These are phyloP conservation scores for Beta corolliflora DNA, from an alignment of 179 eudicot species.

Conservation along the genomic window DNA sequence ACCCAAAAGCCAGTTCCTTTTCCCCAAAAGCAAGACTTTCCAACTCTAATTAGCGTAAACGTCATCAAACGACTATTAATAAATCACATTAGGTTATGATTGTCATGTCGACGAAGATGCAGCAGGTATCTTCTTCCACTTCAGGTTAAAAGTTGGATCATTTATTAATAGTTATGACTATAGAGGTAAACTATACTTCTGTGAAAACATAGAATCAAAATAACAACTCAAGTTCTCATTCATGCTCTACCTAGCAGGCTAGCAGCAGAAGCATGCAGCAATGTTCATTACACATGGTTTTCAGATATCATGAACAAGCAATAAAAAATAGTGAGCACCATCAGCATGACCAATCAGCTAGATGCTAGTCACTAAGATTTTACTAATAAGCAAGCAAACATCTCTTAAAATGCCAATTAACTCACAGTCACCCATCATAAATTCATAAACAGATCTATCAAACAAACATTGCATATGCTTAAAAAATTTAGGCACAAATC, in stretches of 20 bases:
- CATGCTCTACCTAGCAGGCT: neutral
- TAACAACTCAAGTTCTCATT: neutral
- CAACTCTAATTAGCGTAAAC: constrained; percentile 1
- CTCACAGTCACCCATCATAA: neutral
- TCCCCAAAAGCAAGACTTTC: neutral
- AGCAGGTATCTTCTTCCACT: neutral
- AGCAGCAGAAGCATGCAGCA: neutral
- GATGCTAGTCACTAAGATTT: neutral
- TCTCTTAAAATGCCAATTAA: neutral
- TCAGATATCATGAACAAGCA: neutral
- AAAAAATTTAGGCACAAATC: neutral
- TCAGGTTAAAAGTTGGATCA: neutral
- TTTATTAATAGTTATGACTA: neutral
- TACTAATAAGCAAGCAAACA: neutral
- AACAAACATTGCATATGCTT: neutral
- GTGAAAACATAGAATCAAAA: neutral
- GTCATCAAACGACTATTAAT: neutral
- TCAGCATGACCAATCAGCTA: neutral
- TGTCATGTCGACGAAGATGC: neutral
- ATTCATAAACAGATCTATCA: neutral
- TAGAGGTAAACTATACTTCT: neutral
- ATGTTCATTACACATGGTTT: neutral
- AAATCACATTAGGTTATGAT: neutral
- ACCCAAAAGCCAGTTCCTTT: neutral
- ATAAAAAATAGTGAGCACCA: neutral